These are phyloP conservation scores for Gentiana dahurica DNA, from an alignment of 257 asterid genomes.

Conservation along the genomic window DNA sequence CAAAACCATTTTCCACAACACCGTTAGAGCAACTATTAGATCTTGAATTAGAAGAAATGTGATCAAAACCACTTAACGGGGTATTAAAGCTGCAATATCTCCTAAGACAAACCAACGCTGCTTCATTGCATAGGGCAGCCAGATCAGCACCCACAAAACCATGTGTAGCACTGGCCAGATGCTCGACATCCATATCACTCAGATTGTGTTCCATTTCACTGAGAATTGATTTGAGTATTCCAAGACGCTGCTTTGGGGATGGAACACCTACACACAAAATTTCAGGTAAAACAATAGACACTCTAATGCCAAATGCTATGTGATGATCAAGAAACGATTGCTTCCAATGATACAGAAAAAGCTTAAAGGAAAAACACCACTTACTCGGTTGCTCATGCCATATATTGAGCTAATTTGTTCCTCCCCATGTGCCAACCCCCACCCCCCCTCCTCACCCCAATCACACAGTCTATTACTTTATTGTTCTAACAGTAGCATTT, in stretches of 20 bases:
- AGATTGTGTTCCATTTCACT: constrained; percentile 59
- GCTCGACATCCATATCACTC: constrained; percentile 48
- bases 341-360: not conserved
- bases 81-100: constrained; percentile 28
- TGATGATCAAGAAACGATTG: too few species aligned
- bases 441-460: too few species aligned
- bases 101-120: constrained; percentile 69
- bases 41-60: constrained; percentile 16
- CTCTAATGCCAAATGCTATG: not conserved
- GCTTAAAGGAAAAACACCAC: not conserved
- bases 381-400: not conserved
- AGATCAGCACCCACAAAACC: constrained; percentile 98
- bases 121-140: constrained; percentile 85
- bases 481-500: too few species aligned
- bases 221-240: constrained; percentile 49
- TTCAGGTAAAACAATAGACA: constrained; percentile 3
- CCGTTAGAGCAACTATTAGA: constrained; percentile 14
- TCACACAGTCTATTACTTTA: too few species aligned
- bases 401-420: too few species aligned
- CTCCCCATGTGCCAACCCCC: too few species aligned
- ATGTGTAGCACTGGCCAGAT: constrained; percentile 73
- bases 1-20: constrained; percentile 20
- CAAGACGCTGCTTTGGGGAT: constrained; percentile 66
- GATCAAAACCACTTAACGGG: constrained; percentile 18
- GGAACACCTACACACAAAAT: constrained; percentile 61